Evolutionary conservation across 148 eudicot genomes (phyloP).

Genomic region (Mesembryanthemum crystallinum): DNA sequence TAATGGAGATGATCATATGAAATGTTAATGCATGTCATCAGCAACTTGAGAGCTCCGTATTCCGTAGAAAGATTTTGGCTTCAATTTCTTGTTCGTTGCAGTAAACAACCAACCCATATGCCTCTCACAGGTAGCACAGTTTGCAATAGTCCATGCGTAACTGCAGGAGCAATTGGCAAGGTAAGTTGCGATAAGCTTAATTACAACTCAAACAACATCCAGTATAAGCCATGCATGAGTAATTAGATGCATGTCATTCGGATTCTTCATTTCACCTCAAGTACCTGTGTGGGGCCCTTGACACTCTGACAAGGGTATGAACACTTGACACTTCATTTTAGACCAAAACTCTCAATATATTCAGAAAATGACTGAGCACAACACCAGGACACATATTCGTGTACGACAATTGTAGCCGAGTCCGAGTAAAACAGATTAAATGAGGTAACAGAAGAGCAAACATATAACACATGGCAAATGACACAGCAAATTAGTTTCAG

Average conservation of each 20-base stretch:
- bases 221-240: background rate
- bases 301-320: no score
- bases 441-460: background rate
- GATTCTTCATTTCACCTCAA: no score
- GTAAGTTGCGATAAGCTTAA: background rate
- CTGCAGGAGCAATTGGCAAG: conserved; percentile 36
- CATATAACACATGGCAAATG: background rate
- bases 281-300: no score
- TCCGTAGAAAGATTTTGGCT: conserved; percentile 83
- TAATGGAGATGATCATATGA: background rate
- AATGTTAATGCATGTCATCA: conserved; percentile 44
- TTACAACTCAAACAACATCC: background rate
- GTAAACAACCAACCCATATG: conserved; percentile 95
- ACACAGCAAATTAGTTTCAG: no score
- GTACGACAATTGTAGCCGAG: no score
- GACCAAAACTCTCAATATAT: no score
- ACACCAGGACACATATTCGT: no score
- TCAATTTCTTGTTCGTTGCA: conserved; percentile 62
- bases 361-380: no score
- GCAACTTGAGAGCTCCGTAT: conserved; percentile 76
- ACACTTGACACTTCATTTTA: no score
- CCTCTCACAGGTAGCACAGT: conserved; percentile 66
- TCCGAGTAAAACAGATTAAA: no score
- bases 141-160: conserved; percentile 89
- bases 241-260: no score